phyloP scores from a whole-genome alignment of 192 early-diverging fungal species.

The Coemansia guatemalensis region DNA sequence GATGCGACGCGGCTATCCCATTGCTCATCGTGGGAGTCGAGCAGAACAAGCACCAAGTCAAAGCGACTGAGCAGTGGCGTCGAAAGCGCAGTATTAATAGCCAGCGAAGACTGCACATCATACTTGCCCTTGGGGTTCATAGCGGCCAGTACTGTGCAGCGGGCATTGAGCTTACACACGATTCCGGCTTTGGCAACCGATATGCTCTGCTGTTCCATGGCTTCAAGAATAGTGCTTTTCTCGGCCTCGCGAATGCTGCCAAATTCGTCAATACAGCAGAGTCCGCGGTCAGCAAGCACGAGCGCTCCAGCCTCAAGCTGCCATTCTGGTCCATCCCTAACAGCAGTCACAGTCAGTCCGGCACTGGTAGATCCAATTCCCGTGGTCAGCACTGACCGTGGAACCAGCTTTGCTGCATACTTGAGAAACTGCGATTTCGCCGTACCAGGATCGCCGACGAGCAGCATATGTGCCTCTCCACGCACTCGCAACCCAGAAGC shows the following conservation, averaged over 20 bases:
- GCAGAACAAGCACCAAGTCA: conserved; percentile 69
- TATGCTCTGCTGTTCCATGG: conserved; percentile 86
- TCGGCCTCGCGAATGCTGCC: conserved; percentile 71
- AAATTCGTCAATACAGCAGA: conserved; percentile 87
- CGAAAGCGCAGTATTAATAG: conserved; percentile 68
- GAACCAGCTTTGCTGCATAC: conserved; percentile 63
- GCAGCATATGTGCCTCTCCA: conserved; percentile 70
- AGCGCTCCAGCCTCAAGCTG: conserved; percentile 79
- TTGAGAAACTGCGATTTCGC: conserved; percentile 82
- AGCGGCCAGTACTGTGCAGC: conserved; percentile 78
- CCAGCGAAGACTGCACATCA: conserved; percentile 58
- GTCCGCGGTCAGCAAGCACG: conserved; percentile 73
- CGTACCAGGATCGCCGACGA: conserved; percentile 78
- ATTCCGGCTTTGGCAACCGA: conserved; percentile 77
- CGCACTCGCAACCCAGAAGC: conserved; percentile 61
- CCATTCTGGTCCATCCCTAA: conserved; percentile 75
- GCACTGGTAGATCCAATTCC: conserved; percentile 75
- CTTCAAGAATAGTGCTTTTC: conserved; percentile 74
- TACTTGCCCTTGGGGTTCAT: conserved; percentile 78
- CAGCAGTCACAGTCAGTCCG: conserved; percentile 74
- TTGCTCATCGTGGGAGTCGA: conserved; percentile 61
- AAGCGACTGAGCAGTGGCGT: conserved; percentile 71
- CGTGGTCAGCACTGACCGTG: conserved; percentile 72
- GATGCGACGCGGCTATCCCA: conserved; percentile 68
- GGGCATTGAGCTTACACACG: conserved; percentile 75